Conservation (phyloP, 192 early-diverging fungal genomes). For the Pilobolus umbonatus region DNA sequence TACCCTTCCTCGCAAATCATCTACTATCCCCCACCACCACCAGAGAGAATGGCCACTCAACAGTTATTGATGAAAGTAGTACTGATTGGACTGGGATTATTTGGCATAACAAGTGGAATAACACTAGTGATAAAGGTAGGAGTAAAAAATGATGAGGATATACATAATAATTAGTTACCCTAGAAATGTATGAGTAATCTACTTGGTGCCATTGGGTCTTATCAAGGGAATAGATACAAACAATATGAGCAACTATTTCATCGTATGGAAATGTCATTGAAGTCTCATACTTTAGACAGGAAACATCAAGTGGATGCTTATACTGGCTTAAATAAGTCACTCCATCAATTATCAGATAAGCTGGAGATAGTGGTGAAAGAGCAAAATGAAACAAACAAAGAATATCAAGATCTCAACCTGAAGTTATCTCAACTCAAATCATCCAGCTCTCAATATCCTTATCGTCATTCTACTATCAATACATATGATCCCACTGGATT, state of each 20-base stretch:
- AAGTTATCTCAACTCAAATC: neutral
- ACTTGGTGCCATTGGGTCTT: too few species aligned
- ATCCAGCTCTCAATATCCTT: neutral
- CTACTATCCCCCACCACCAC: constrained; percentile 14
- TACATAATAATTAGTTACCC: neutral
- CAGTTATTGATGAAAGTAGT: constrained; percentile 18
- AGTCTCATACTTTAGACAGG: neutral
- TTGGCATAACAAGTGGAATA: constrained; percentile 16
- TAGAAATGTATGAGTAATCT: too few species aligned
- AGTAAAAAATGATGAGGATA: constrained; percentile 1
- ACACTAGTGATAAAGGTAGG: constrained; percentile 27
- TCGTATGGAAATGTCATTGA: neutral
- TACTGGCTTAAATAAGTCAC: too few species aligned
- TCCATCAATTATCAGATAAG: neutral
- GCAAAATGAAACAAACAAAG: neutral
- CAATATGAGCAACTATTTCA: neutral
- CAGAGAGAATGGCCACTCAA: constrained; percentile 9
- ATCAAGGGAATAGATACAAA: neutral
- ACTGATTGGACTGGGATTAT: constrained; percentile 16
- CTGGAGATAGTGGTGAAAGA: neutral
- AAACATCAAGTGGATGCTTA: too few species aligned
- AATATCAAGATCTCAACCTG: neutral
- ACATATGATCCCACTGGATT: neutral
- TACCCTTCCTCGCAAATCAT: constrained; percentile 18
- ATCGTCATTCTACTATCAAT: neutral